phyloP scores from a whole-genome alignment of 495 filamentous ascomycete genomes.

The Bacidia rubella region DNA sequence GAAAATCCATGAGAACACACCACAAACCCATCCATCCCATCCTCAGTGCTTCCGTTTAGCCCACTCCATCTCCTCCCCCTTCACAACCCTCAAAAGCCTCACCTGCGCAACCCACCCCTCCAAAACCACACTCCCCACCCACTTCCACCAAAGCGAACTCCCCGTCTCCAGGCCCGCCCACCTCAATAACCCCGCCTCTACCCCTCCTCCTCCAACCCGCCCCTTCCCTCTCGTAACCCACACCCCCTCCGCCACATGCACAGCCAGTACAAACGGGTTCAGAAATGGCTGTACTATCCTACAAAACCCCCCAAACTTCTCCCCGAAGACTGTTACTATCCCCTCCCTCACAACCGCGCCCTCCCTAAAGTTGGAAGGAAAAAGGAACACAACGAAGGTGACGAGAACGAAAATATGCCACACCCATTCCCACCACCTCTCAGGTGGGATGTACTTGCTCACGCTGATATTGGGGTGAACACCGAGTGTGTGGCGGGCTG shows the following conservation, averaged over 20 bases:
- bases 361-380: constrained; percentile 34
- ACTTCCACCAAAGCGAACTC: constrained; percentile 45
- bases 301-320: constrained; percentile 37
- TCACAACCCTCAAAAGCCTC: constrained; percentile 43
- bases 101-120: constrained; percentile 43
- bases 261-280: constrained; percentile 30
- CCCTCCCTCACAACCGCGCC: background rate
- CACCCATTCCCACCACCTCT: constrained; percentile 27
- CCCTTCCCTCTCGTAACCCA: constrained; percentile 37
- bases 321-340: constrained; percentile 27
- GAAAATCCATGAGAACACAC: no score
- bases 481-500: background rate
- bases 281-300: constrained; percentile 34
- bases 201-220: no score
- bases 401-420: constrained; percentile 29
- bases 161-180: constrained; percentile 25
- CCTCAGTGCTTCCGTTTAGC: constrained; percentile 14
- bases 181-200: constrained; percentile 24
- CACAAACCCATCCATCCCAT: background rate
- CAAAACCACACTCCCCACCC: constrained; percentile 42
- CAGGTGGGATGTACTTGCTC: constrained; percentile 38
- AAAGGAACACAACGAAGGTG: constrained; percentile 31
- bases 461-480: constrained; percentile 32
- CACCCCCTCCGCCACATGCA: constrained; percentile 41
- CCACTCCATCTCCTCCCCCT: constrained; percentile 35